Base-by-base conservation (phyloP, 306 rosid genomes). In the Abrus precatorius region DNA sequence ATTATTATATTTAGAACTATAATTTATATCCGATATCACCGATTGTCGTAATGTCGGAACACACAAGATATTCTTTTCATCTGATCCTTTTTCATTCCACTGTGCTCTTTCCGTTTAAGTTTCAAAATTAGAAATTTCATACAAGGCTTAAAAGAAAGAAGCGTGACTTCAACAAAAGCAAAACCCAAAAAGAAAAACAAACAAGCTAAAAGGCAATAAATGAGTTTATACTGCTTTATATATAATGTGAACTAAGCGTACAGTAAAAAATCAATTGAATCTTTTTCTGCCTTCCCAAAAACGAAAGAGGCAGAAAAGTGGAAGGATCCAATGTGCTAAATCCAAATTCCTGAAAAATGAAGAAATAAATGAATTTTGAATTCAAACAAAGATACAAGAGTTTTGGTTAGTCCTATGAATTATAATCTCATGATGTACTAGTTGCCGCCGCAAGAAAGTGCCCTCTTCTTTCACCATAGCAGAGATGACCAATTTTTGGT, bases 401-500 rank as follows among this genome's bases (percentile, higher is more conserved):
- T 63, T 80, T 20, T 66, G 27, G 80, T 83, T 80, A 59, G 63
- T 38, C 59, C 63, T 75, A 56, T 63, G 50, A 20, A 20, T 20
- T 20, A 20, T 20, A 20, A 48, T 74, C 52, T 20, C 30, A 43
- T n/a, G 77, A 55, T 61, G 10, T 32, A 57, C 69, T 47, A 7
- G 80, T 54, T 61, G 61, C 49, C 30, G 45, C 59, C 68, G 3
- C 62, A 7, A 62, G 64, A 69, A 56, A 67, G 60, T 44, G 12
- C 69, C 69, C 47, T 73, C 14, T 14, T 32, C 41, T 29, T 6
- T 50, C 44, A 70, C 77, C 78, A 79, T 0, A 60, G 27, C 9
- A 59, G 14, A 11, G 41, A 1, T 48, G 43, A 63, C 76, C 69
- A 79, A 61, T 54, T 45, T 63, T 69, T 7, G 34, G 68, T 8